Evolutionary conservation across 2,329 filamentous ascomycete genomes (phyloP).

Genomic region (Diaporthe longicolla): DNA sequence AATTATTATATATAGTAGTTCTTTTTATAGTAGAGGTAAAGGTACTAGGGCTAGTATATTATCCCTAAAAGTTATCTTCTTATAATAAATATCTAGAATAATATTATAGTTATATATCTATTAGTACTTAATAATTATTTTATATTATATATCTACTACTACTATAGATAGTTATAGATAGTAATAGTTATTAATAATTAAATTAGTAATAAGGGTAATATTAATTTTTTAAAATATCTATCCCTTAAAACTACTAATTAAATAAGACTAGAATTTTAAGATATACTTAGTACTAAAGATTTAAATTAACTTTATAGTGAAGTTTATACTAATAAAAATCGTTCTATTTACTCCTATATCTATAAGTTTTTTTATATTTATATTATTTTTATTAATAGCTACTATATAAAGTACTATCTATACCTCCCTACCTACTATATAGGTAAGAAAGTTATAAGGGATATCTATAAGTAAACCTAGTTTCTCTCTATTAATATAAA

Average conservation of each 20-base stretch:
- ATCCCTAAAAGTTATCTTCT: neutral
- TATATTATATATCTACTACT: slow-evolving; percentile 14
- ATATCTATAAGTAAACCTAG: too few relatives aligned
- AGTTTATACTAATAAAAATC: neutral
- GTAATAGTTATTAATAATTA: neutral
- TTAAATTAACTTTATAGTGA: neutral
- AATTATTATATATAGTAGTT: neutral
- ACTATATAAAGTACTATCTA: neutral
- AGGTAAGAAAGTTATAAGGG: too few relatives aligned
- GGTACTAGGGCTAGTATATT: rapidly evolving
- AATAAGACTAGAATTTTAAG: neutral
- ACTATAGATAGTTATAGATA: neutral
- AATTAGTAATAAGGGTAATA: neutral
- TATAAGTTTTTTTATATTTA: neutral
- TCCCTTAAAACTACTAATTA: neutral
- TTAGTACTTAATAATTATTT: neutral
- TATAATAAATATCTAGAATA: slow-evolving; percentile 3
- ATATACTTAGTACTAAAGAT: neutral
- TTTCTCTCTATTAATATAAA: too few relatives aligned
- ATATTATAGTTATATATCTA: neutral
- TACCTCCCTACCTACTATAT: too few relatives aligned
- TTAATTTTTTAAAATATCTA: neutral
- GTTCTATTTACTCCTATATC: slow-evolving; percentile 1
- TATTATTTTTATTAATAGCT: neutral
- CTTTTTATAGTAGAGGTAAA: too few relatives aligned